Conservation (phyloP, 148 eudicot species). For the Chenopodium album region DNA sequence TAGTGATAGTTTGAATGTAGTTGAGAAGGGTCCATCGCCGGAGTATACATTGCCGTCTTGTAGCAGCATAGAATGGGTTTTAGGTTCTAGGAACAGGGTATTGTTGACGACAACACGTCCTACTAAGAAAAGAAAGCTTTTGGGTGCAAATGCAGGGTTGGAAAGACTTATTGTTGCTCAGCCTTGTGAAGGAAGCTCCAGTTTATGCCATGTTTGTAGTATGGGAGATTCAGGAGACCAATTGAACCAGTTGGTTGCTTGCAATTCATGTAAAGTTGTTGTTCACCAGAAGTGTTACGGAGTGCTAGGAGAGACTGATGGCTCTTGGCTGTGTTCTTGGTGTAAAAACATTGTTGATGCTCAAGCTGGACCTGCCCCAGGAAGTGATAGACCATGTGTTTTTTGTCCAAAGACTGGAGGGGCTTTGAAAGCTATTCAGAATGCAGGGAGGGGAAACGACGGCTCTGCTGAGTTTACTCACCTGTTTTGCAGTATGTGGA, state of each 20-base stretch:
- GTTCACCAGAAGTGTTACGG: constrained; percentile 96
- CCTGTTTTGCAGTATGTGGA: constrained; percentile 92
- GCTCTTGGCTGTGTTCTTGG: constrained; percentile 77
- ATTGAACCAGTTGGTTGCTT: constrained; percentile 64
- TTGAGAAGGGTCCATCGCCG: constrained; percentile 26
- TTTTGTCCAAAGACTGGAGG: constrained; percentile 83
- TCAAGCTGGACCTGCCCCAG: constrained; percentile 19
- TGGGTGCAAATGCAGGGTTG: constrained; percentile 76
- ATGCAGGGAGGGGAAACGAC: constrained; percentile 39
- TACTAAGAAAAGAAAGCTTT: constrained; percentile 80
- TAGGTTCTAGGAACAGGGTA: constrained; percentile 83
- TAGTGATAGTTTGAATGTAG: constrained; percentile 25
- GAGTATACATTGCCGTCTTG: constrained; percentile 25
- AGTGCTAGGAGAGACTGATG: constrained; percentile 60
- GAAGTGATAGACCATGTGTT: constrained; percentile 55
- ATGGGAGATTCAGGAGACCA: constrained; percentile 67
- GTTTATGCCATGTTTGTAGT: constrained; percentile 83
- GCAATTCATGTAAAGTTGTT: constrained; percentile 65
- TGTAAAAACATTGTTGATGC: constrained; percentile 55
- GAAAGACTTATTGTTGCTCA: constrained; percentile 69
- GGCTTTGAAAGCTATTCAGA: constrained; percentile 66
- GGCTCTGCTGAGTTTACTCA: constrained; percentile 62
- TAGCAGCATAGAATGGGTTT: constrained; percentile 88
- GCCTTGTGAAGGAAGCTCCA: constrained; percentile 59
- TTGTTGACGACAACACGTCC: constrained; percentile 76